A percentile compares a stretch with the other conserved stretches of the same genome.
Conservation (phyloP, 2,329 filamentous ascomycete species). For the Coniosporium tulheliwenetii region DNA sequence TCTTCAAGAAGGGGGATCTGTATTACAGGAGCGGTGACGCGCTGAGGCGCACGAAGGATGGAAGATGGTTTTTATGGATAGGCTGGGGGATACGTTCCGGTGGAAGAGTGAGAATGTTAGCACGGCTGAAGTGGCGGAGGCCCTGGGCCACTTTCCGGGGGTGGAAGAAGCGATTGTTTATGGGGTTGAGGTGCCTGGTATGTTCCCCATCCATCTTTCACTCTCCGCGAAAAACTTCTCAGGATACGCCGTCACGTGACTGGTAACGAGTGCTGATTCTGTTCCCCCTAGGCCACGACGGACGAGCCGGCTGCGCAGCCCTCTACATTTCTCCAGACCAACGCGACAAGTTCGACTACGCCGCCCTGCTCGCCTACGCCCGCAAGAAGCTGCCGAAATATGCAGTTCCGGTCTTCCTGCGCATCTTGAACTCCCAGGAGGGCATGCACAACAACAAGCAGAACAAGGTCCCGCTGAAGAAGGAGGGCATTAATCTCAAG, state of each 20-base stretch:
- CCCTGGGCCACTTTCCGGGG: constrained; percentile 26
- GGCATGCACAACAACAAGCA: constrained; percentile 68
- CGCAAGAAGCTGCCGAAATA: constrained; percentile 51
- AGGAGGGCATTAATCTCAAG: constrained; percentile 47
- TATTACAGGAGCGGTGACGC: constrained; percentile 34
- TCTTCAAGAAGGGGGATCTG: constrained; percentile 31
- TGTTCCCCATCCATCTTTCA: background rate
- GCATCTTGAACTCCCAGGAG: constrained; percentile 41
- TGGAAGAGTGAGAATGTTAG: constrained; percentile 35
- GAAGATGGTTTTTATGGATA: constrained; percentile 34
- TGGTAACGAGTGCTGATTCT: background rate
- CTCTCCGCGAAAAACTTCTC: background rate
- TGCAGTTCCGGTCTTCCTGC: constrained; percentile 59
- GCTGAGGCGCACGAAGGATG: constrained; percentile 24
- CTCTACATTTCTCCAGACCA: constrained; percentile 38
- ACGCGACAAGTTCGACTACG: constrained; percentile 40
- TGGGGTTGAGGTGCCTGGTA: constrained; percentile 27
- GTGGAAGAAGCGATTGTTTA: constrained; percentile 33
- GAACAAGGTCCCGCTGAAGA: constrained; percentile 55
- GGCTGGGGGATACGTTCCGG: constrained; percentile 31
- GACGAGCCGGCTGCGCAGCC: constrained; percentile 39
- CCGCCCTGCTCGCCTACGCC: constrained; percentile 41
- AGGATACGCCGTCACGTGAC: background rate
- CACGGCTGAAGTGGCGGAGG: constrained; percentile 31
- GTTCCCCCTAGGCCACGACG: constrained; percentile 19